A percentile compares a stretch with the other conserved stretches of the same genome.
Conservation (phyloP, 1,284 basidiomycete genomes). For the Neolentinus lepideus region DNA sequence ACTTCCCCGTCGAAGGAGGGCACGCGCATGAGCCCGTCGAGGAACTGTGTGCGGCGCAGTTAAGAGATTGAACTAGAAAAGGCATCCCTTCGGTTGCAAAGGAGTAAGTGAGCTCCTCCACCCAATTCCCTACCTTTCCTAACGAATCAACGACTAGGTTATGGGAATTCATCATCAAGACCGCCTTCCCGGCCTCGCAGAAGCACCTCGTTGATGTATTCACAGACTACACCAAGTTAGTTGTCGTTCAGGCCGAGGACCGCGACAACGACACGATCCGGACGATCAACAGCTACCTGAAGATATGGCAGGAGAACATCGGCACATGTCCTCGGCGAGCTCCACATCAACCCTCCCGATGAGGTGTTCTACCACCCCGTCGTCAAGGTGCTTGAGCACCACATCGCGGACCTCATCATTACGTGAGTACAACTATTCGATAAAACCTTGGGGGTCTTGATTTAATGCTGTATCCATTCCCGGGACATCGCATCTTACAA, state of each 20-base stretch:
- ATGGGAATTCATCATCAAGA: conserved; percentile 27
- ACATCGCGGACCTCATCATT: conserved; percentile 31
- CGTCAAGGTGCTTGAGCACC: conserved; percentile 25
- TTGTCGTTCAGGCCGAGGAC: conserved; percentile 35
- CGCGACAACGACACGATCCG: conserved; percentile 24
- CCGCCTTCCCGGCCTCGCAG: conserved; percentile 24
- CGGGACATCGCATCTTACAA: conserved; percentile 37
- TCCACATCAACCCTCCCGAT: conserved; percentile 32
- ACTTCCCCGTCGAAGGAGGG: too few relatives aligned
- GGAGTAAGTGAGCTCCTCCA: conserved; percentile 18
- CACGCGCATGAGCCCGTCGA: too few relatives aligned
- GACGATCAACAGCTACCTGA: conserved; percentile 29
- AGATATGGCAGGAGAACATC: conserved; percentile 31
- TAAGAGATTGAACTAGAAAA: too few relatives aligned
- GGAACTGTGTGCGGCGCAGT: too few relatives aligned
- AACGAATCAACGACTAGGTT: conserved; percentile 21
- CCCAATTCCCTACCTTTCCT: background rate
- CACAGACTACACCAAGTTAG: conserved; percentile 28
- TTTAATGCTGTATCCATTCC: conserved; percentile 1
- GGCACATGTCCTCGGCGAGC: conserved; percentile 31
- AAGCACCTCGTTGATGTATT: conserved; percentile 32
- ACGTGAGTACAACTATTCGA: conserved; percentile 22
- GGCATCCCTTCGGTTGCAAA: too few relatives aligned
- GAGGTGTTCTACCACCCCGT: conserved; percentile 31
- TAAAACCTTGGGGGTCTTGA: too few relatives aligned